These are phyloP conservation scores for Colletotrichum kahawae DNA, from an alignment of 2,329 filamentous ascomycete species.

Conservation along the genomic window DNA sequence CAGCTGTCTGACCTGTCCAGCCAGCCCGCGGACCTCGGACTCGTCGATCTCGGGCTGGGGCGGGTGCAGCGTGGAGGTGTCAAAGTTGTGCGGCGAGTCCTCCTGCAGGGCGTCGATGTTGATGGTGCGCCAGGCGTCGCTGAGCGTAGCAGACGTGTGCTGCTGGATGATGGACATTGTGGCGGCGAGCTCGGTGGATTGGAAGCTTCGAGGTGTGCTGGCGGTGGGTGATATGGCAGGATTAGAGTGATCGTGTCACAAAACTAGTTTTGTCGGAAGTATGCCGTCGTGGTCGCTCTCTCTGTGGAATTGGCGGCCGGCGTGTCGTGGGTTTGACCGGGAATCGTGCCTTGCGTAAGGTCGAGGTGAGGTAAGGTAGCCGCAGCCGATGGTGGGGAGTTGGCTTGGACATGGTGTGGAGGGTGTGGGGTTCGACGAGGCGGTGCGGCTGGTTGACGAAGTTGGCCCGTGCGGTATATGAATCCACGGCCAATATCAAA, in stretches of 20 bases:
- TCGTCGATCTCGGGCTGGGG: constrained; percentile 76
- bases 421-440: constrained; percentile 19
- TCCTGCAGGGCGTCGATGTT: constrained; percentile 92
- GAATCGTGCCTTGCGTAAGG: constrained; percentile 3
- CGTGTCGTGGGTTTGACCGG: neutral
- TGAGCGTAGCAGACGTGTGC: constrained; percentile 63
- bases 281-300: neutral
- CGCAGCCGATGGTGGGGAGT: constrained; percentile 18
- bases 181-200: neutral
- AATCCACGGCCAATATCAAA: neutral
- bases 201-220: neutral
- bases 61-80: constrained; percentile 81
- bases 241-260: rapidly evolving
- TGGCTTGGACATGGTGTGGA: constrained; percentile 7
- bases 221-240: rapidly evolving
- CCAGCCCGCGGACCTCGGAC: constrained; percentile 77
- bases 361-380: constrained; percentile 18
- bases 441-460: constrained; percentile 8
- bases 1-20: constrained; percentile 84
- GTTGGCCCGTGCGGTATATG: neutral
- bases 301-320: neutral
- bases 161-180: constrained; percentile 72
- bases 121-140: constrained; percentile 82
- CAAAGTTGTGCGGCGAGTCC: constrained; percentile 91
- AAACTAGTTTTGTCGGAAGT: neutral